Evolutionary conservation across 176 grass and related monocot genomes (phyloP), one percentile per base, ranked within the genome.

Genomic region (Triticum turgidum): DNA sequence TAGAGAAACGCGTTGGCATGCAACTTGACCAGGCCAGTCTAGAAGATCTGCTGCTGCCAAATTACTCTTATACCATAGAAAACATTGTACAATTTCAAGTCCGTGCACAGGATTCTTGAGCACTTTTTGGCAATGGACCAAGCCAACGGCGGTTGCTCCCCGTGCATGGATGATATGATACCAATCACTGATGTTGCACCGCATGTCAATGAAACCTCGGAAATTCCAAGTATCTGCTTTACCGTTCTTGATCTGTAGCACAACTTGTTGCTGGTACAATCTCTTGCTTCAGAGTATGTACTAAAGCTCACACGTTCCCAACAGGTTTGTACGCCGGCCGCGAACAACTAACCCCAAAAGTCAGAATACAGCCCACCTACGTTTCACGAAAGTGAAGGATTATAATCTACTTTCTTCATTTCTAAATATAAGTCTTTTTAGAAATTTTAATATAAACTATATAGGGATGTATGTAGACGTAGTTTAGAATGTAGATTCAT

Each of bases 61-160:
- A 89, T 47, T 97, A 93, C 79, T 92, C 95, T 25, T 89, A 94
- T 69, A 92, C 92, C 15, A 94, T 93, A 90, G 95, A 97, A 97
- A 76, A 91, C 95, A 76, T 83, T 94, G 21, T 97, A 97, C 67
- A 93, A 94, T 33, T 89, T 97, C 0, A 89, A 97, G 88, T 97
- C 90, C 32, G 87, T 93, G 51, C 89, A 93, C 69, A 87, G 87
- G 78, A 94, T 93, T 84, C 88, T 97, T 47, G 49, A 6, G 49
- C 49, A 17, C 14, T 52, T 52, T 17, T 52, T 17, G 49, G 14
- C 14, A 52, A 52, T 52, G 14, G 49, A 52, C 5, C 49, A 52
- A 52, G 49, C 49, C 49, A 52, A 52, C 14, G 49, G 5, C 49
- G 14, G 14, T 52, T 52, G 92, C 22, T 94, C 94, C 14, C 94